phyloP scores from a whole-genome alignment of 179 eudicot genomes.

The Monotropa hypopitys region DNA sequence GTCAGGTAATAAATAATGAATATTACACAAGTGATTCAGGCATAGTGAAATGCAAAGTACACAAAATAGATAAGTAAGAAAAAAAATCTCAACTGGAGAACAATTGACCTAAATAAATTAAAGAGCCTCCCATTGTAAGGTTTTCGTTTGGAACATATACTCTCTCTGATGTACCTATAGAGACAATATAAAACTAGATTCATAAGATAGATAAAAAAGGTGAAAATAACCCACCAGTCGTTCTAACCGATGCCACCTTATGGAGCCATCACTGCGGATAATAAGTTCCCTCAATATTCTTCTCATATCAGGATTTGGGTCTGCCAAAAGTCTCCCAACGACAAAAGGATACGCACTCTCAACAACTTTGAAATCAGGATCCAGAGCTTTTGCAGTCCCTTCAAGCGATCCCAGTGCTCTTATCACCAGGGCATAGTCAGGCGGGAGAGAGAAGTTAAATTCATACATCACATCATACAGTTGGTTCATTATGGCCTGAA shows the following conservation, averaged over 20 bases:
- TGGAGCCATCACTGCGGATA: conserved; percentile 84
- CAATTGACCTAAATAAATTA: background rate
- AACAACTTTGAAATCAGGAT: conserved; percentile 80
- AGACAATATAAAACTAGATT: background rate
- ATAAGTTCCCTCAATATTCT: conserved; percentile 71
- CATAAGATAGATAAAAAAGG: background rate
- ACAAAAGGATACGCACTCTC: conserved; percentile 95
- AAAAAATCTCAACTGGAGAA: background rate
- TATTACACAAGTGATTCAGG: background rate
- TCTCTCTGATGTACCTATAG: background rate
- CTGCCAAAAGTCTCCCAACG: conserved; percentile 84
- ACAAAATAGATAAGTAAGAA: background rate
- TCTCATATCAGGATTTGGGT: conserved; percentile 94
- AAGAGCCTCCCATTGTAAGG: background rate
- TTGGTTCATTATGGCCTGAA: conserved; percentile 91
- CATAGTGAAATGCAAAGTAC: background rate
- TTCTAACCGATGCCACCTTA: conserved; percentile 91
- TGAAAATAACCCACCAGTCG: conserved; percentile 47
- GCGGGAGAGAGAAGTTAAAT: conserved; percentile 83
- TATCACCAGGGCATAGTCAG: conserved; percentile 93
- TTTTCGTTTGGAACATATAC: no score
- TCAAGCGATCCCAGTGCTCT: conserved; percentile 96
- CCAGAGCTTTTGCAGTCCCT: conserved; percentile 94
- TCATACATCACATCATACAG: conserved; percentile 92
- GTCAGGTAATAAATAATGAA: background rate